These are phyloP conservation scores for Colletotrichum truncatum DNA, from an alignment of 2,329 filamentous ascomycete genomes.

Conservation along the genomic window DNA sequence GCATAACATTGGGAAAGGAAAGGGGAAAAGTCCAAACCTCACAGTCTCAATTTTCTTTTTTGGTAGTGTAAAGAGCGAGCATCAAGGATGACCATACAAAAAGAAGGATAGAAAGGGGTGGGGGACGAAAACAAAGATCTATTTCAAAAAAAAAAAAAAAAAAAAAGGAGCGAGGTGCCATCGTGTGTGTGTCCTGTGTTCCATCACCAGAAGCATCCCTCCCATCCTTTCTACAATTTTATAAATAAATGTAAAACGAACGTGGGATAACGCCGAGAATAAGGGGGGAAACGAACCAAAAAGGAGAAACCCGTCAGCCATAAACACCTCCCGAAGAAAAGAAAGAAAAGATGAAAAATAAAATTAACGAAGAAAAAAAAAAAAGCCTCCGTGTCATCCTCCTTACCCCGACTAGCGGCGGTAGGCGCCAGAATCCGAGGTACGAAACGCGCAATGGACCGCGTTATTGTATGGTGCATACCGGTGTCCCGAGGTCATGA, in stretches of 20 bases:
- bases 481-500: neutral
- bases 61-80: neutral
- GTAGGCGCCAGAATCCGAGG: neutral
- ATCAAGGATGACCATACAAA: neutral
- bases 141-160: neutral
- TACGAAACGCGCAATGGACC: neutral
- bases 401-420: neutral
- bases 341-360: neutral
- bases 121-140: neutral
- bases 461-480: neutral
- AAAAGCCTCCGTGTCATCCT: neutral
- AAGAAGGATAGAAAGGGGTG: neutral
- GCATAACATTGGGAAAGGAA: neutral
- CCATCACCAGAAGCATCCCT: neutral
- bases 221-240: neutral
- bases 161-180: neutral
- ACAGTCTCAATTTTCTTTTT: neutral
- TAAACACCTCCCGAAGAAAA: neutral
- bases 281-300: neutral
- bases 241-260: neutral
- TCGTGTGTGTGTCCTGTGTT: conserved; percentile 25
- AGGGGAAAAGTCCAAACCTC: too few species aligned
- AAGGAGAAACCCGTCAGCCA: neutral
- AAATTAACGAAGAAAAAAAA: too few species aligned
- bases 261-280: neutral